Base-by-base conservation (phyloP, 306 rosid genomes). In the Dicorynia guianensis region DNA sequence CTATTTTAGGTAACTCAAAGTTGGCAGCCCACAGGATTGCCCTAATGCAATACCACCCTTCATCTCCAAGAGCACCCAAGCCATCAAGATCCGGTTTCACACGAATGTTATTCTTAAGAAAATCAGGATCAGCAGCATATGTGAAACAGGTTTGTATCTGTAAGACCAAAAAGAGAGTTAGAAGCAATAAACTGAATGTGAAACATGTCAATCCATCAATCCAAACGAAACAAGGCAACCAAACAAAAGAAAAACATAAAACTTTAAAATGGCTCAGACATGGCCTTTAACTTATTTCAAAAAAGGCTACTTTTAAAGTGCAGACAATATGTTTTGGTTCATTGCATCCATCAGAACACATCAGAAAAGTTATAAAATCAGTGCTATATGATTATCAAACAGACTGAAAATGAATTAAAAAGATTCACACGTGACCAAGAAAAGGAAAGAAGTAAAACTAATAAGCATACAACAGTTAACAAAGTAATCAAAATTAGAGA, bases 31-130 rank as follows among this genome's bases (percentile, higher is more conserved):
- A 82, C 12, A 85, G 80, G 55, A 79, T 82, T 67, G 80, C 86
- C 53, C 82, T 71, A 1, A 76, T 8, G 57, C 89, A 85, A 11
- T 85, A 85, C 89, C 86, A 85, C 6, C 89, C 89, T 71, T 3
- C 35, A 33, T 85, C 88, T 0, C 89, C 89, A 0, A 85, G 84
- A 52, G 77, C 13, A 49, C 89, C 89, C 2, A 85, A 86, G 7
- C 71, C 71, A 43, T 85, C 89, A 3, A 85, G 86, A 48, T 85
- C 89, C 0, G 89, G 89, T 71, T 81, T 85, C 63, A 75, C 80
- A 0, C 84, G 86, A 48, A 85, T 85, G 76, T 81, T 75, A 3
- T 78, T 85, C 82, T 79, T 74, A 0, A 85, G 77, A 47, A 85
- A 85, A 39, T 67, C 69, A 4, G 84, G 36, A 79, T 43, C 80